These are phyloP conservation scores for Fusarium sulawesiense DNA, from an alignment of 2,329 filamentous ascomycete species.

Conservation along the genomic window DNA sequence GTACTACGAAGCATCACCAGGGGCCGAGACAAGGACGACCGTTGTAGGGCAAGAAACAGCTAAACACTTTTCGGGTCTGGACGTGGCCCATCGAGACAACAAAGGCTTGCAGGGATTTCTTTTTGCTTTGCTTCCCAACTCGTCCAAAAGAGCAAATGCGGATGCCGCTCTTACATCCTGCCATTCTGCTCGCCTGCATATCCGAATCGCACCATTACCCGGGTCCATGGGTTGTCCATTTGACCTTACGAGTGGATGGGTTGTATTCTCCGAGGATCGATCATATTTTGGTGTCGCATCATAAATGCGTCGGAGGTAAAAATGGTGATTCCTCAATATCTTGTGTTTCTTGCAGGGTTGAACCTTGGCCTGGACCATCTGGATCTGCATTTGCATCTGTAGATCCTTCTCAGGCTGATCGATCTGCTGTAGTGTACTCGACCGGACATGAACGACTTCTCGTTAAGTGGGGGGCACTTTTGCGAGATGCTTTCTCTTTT, in stretches of 20 bases:
- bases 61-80: constrained; percentile 5
- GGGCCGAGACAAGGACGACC: neutral
- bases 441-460: neutral
- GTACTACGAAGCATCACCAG: neutral
- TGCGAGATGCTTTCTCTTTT: neutral
- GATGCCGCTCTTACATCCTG: neutral
- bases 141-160: neutral
- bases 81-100: constrained; percentile 16
- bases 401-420: neutral
- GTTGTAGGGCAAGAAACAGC: neutral
- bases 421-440: neutral
- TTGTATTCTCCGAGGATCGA: neutral
- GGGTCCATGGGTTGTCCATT: constrained; percentile 15
- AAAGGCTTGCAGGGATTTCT: constrained; percentile 23
- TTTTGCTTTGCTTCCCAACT: neutral
- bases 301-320: neutral
- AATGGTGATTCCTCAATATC: neutral
- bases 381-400: neutral
- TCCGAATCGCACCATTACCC: constrained; percentile 18
- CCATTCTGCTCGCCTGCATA: constrained; percentile 13
- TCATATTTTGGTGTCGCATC: constrained; percentile 9
- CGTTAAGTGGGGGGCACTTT: neutral
- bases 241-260: neutral
- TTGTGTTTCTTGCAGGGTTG: neutral
- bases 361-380: neutral